A percentile compares a stretch with the other conserved stretches of the same genome.
Evolutionary conservation across 2,329 filamentous ascomycete species (phyloP).

Genomic region (Neonectria hederae): DNA sequence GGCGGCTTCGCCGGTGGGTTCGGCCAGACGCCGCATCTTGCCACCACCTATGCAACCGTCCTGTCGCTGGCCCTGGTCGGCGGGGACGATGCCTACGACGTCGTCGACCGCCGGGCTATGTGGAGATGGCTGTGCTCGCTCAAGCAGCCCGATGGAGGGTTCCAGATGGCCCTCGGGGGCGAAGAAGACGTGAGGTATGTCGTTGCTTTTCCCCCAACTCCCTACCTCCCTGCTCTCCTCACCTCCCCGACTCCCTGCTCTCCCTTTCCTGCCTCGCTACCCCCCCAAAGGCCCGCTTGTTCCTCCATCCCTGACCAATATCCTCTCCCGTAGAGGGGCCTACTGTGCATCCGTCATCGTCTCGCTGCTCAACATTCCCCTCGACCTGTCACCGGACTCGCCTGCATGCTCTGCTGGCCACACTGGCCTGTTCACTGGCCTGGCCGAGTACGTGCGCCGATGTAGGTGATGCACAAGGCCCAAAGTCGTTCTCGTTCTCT

Average conservation of each 20-base stretch:
- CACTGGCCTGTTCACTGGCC: slow-evolving; percentile 72
- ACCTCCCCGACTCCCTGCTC: slow-evolving; percentile 25
- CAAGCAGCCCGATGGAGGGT: slow-evolving; percentile 90
- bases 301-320: slow-evolving; percentile 28
- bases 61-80: slow-evolving; percentile 83
- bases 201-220: slow-evolving; percentile 1
- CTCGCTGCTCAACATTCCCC: slow-evolving; percentile 82
- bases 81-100: slow-evolving; percentile 75
- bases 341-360: slow-evolving; percentile 91
- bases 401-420: slow-evolving; percentile 71
- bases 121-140: slow-evolving; percentile 90
- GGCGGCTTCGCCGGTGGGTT: slow-evolving; percentile 96
- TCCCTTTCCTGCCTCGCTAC: slow-evolving; percentile 25
- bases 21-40: slow-evolving; percentile 88
- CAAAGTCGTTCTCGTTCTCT: slow-evolving; percentile 26
- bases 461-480: slow-evolving; percentile 66
- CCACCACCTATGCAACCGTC: slow-evolving; percentile 85
- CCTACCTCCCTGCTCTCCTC: neutral
- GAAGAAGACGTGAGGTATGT: slow-evolving; percentile 90
- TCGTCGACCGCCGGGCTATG: slow-evolving; percentile 84
- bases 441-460: slow-evolving; percentile 81
- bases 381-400: slow-evolving; percentile 78
- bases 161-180: slow-evolving; percentile 84
- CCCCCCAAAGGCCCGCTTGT: slow-evolving; percentile 25
- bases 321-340: slow-evolving; percentile 70